These are phyloP conservation scores for Pichia manshurica DNA, from an alignment of 805 yeast genomes.

Conservation along the genomic window DNA sequence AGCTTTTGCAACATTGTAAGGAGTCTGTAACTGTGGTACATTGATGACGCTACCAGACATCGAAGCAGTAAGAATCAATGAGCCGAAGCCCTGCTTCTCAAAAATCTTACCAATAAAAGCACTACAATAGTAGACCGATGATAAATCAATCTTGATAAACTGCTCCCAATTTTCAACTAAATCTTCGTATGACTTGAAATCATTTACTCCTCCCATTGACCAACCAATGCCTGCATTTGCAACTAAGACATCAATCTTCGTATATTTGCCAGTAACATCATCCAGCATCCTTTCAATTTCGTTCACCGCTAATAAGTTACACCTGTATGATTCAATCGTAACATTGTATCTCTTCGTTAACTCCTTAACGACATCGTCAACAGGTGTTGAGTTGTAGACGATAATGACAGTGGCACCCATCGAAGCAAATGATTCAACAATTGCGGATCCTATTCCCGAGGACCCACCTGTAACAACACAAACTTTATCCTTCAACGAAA, in stretches of 20 bases:
- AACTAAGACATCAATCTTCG: conserved; percentile 37
- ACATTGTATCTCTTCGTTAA: conserved; percentile 14
- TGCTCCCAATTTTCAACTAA: conserved; percentile 60
- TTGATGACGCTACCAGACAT: conserved; percentile 87
- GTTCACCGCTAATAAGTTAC: conserved; percentile 29
- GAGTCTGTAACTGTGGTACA: conserved; percentile 81
- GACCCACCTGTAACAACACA: conserved; percentile 52
- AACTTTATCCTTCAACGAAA: conserved; percentile 37
- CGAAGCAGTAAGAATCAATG: conserved; percentile 79
- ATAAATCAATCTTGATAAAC: conserved; percentile 68
- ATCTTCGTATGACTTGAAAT: conserved; percentile 34
- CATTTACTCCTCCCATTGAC: conserved; percentile 57
- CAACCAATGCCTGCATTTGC: conserved; percentile 64
- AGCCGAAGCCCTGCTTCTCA: conserved; percentile 67
- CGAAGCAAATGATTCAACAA: conserved; percentile 46
- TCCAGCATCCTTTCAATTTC: conserved; percentile 28
- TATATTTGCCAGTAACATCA: conserved; percentile 30
- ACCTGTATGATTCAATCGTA: conserved; percentile 21
- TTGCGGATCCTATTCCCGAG: conserved; percentile 51
- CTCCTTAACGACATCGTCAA: conserved; percentile 12
- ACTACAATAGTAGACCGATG: conserved; percentile 77
- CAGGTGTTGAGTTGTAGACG: conserved; percentile 28
- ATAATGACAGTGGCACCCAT: conserved; percentile 42
- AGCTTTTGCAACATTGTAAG: conserved; percentile 84
- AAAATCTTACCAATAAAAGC: conserved; percentile 68